Percentiles rank a stretch among this genome's conserved stretches.
phyloP scores from a whole-genome alignment of 768 basidiomycete species.

The Mycena amicta region DNA sequence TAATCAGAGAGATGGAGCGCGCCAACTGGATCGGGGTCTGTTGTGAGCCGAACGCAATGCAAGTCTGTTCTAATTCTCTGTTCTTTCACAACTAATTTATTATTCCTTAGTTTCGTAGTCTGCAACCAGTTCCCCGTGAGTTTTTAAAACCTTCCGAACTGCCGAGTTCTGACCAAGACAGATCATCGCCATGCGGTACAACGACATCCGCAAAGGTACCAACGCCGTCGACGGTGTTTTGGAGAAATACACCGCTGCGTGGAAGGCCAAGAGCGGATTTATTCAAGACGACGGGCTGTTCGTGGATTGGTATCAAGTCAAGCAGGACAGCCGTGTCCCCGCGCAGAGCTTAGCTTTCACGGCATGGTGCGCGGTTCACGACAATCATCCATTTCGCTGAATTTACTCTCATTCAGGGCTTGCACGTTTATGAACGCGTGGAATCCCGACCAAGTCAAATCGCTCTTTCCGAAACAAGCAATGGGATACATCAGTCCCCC shows the following conservation, averaged over 20 bases:
- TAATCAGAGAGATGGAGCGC: slow-evolving; percentile 17
- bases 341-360: slow-evolving; percentile 5
- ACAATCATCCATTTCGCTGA: neutral
- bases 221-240: slow-evolving; percentile 8
- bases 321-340: neutral
- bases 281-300: slow-evolving; percentile 14
- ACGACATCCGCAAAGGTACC: slow-evolving; percentile 12
- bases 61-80: neutral
- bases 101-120: slow-evolving; percentile 7
- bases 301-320: neutral
- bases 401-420: slow-evolving; percentile 2
- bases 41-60: slow-evolving; percentile 18
- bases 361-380: slow-evolving; percentile 6
- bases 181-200: slow-evolving; percentile 18
- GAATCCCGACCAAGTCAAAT: slow-evolving; percentile 15
- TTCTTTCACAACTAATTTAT: too few relatives aligned
- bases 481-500: slow-evolving; percentile 8
- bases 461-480: slow-evolving; percentile 9
- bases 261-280: slow-evolving; percentile 9
- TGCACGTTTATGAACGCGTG: slow-evolving; percentile 17
- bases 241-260: slow-evolving; percentile 13
- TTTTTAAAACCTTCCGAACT: neutral
- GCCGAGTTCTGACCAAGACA: neutral
- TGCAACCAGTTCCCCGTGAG: slow-evolving; percentile 21
- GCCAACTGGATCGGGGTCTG: slow-evolving; percentile 19